Evolutionary conservation across 768 basidiomycete species (phyloP).

Genomic region (Austroboletus eburneus): DNA sequence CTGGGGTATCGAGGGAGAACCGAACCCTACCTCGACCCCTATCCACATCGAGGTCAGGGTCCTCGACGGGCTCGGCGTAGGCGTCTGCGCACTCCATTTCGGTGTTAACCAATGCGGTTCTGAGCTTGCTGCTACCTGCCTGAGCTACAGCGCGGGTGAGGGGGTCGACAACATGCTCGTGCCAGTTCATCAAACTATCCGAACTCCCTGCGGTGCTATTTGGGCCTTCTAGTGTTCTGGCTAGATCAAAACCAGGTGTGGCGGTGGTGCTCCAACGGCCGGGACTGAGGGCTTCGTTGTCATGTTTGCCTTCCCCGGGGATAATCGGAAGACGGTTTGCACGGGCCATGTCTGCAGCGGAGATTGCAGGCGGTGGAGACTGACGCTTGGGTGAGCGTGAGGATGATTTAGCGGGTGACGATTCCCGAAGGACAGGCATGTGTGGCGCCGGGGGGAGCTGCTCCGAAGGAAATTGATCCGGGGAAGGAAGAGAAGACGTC

Average conservation of each 20-base stretch:
- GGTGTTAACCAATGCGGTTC: constrained; percentile 38
- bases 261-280: constrained; percentile 74
- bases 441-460: constrained; percentile 17
- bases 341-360: constrained; percentile 26
- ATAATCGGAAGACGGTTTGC: constrained; percentile 27
- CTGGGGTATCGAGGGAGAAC: constrained; percentile 18
- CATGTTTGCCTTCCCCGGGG: constrained; percentile 23
- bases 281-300: constrained; percentile 39
- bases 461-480: constrained; percentile 12
- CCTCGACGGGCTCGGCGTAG: constrained; percentile 25
- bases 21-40: constrained; percentile 9
- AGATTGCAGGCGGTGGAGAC: constrained; percentile 30
- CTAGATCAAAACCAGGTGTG: constrained; percentile 56
- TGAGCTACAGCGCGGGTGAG: constrained; percentile 21
- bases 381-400: constrained; percentile 30
- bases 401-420: constrained; percentile 18
- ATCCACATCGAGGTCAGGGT: constrained; percentile 9
- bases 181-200: constrained; percentile 24
- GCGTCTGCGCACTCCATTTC: constrained; percentile 37
- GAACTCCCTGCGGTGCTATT: constrained; percentile 13
- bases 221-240: constrained; percentile 13
- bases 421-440: constrained; percentile 24
- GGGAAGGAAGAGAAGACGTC: constrained; percentile 4
- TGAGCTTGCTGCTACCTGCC: constrained; percentile 17
- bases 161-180: constrained; percentile 28